A percentile compares a stretch with the other conserved stretches of the same genome.
Evolutionary conservation across 495 filamentous ascomycete genomes (phyloP).

Genomic region (Hypoxylon subgilvum): DNA sequence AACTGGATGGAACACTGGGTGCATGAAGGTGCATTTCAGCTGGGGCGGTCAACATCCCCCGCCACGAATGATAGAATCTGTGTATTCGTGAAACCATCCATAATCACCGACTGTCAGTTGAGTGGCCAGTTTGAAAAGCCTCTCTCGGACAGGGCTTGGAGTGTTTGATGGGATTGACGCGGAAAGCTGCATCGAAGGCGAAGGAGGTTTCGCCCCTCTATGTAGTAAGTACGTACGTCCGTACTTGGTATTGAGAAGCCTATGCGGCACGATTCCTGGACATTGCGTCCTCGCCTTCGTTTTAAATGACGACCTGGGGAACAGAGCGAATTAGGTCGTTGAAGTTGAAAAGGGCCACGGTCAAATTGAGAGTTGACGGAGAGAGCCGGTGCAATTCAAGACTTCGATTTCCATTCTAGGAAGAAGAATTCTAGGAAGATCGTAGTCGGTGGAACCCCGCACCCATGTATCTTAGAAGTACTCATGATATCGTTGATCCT

Average conservation of each 20-base stretch:
- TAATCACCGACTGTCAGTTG: no score
- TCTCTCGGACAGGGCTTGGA: no score
- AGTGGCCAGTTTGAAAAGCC: no score
- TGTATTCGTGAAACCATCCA: no score
- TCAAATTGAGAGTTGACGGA: slow-evolving; percentile 11
- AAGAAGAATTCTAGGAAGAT: slow-evolving; percentile 24
- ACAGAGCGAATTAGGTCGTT: slow-evolving; percentile 1
- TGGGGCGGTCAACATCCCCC: slow-evolving; percentile 8
- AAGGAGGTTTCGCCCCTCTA: no score
- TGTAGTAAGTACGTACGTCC: no score
- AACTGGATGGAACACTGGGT: not conserved
- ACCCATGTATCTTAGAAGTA: slow-evolving; percentile 8
- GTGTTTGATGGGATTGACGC: no score
- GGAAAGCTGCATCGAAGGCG: no score
- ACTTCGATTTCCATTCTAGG: slow-evolving; percentile 16
- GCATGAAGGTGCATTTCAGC: slow-evolving; percentile 21
- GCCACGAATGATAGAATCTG: no score
- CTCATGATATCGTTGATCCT: not conserved
- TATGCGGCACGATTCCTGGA: no score
- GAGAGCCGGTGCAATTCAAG: slow-evolving; percentile 18
- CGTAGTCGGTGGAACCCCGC: slow-evolving; percentile 16
- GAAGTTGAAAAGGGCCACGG: not conserved
- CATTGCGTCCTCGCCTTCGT: not conserved
- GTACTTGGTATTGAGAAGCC: not conserved
- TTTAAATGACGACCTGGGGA: not conserved